phyloP scores from a whole-genome alignment of 768 basidiomycete species.

The Panellus pusillus region DNA sequence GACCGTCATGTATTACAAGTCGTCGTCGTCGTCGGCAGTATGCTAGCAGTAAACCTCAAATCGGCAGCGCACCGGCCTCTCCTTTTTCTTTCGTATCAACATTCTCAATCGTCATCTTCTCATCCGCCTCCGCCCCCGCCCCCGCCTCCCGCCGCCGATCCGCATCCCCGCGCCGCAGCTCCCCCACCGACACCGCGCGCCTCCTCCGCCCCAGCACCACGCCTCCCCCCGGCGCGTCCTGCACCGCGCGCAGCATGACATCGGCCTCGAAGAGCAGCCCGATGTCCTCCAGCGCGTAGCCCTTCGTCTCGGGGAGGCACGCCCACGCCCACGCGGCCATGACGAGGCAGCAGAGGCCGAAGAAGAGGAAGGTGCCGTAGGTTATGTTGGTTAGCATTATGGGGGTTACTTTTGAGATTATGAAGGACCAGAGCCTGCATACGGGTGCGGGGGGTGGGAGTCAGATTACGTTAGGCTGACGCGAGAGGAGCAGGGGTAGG shows the following conservation, averaged over 20 bases:
- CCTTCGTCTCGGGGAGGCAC: slow-evolving; percentile 48
- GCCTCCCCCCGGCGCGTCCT: slow-evolving; percentile 42
- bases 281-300: slow-evolving; percentile 47
- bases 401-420: slow-evolving; percentile 44
- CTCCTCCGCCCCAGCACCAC: slow-evolving; percentile 32
- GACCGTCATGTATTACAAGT: too few species aligned
- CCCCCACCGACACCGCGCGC: slow-evolving; percentile 24
- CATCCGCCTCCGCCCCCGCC: too few species aligned
- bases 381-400: slow-evolving; percentile 34
- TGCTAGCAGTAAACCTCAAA: too few species aligned
- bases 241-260: slow-evolving; percentile 34
- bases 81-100: too few species aligned
- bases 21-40: too few species aligned
- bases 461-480: neutral
- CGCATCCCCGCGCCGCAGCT: too few species aligned
- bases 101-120: too few species aligned
- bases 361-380: slow-evolving; percentile 43
- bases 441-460: too few species aligned
- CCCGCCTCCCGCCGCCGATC: too few species aligned
- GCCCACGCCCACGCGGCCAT: slow-evolving; percentile 45
- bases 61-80: too few species aligned
- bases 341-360: slow-evolving; percentile 41
- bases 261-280: slow-evolving; percentile 43
- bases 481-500: neutral
- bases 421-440: slow-evolving; percentile 41